These are phyloP conservation scores for Hemileia vastatrix DNA, from an alignment of 1,284 basidiomycete species.

Conservation along the genomic window DNA sequence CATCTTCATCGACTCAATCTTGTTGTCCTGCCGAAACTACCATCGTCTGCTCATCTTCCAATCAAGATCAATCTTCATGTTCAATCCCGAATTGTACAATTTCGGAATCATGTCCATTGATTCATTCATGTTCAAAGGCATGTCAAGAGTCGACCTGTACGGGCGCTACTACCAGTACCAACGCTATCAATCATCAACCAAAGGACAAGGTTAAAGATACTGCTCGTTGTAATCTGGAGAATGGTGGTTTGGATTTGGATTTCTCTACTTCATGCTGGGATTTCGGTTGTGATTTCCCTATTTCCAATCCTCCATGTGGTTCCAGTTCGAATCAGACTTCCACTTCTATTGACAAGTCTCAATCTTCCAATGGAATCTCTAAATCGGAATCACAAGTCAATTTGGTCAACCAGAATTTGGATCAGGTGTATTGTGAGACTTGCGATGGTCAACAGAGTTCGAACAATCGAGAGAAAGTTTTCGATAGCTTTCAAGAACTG, in stretches of 20 bases:
- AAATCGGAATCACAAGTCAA: too few relatives aligned
- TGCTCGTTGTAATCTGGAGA: neutral
- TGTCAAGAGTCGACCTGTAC: neutral
- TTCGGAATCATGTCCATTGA: neutral
- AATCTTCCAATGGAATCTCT: too few relatives aligned
- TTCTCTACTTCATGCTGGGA: neutral
- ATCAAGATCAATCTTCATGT: neutral
- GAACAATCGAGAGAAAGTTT: too few relatives aligned
- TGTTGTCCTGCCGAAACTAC: too few relatives aligned
- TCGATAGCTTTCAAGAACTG: too few relatives aligned
- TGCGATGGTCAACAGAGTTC: too few relatives aligned
- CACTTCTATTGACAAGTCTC: too few relatives aligned
- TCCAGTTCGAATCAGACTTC: too few relatives aligned
- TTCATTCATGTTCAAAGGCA: neutral
- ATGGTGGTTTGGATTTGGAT: neutral
- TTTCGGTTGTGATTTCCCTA: neutral
- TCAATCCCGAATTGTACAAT: neutral
- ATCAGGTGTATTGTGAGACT: too few relatives aligned
- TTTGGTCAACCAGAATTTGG: too few relatives aligned
- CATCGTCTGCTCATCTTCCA: too few relatives aligned
- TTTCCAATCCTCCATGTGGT: neutral
- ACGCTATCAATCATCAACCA: neutral
- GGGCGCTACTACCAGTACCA: neutral
- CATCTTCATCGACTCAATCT: too few relatives aligned
- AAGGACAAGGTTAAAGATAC: neutral